A percentile compares a stretch with the other conserved stretches of the same genome.
These are phyloP conservation scores for Phytopythium kandeliae DNA, from an alignment of 352 stramenopile genomes.

Conservation along the genomic window DNA sequence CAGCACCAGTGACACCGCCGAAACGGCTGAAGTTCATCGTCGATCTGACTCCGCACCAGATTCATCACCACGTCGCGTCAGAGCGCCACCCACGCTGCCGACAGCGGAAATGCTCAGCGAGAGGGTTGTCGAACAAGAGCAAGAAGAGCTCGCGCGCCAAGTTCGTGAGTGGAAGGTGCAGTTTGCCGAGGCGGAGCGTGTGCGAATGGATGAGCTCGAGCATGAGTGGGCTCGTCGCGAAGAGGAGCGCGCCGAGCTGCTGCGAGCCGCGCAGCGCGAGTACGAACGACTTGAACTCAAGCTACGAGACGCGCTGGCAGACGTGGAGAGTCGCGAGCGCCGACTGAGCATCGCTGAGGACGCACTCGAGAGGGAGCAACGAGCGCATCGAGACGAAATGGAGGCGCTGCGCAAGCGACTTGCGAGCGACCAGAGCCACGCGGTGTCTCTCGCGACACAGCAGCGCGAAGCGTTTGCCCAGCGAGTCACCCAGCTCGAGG, in stretches of 20 bases:
- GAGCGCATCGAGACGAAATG: conserved; percentile 45
- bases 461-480: conserved; percentile 47
- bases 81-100: background rate
- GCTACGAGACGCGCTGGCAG: conserved; percentile 41
- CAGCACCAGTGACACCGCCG: no score
- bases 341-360: conserved; percentile 46
- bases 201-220: conserved; percentile 69
- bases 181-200: conserved; percentile 47
- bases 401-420: conserved; percentile 45
- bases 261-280: conserved; percentile 49
- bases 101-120: conserved; percentile 8
- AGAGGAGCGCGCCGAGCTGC: conserved; percentile 55
- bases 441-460: conserved; percentile 45
- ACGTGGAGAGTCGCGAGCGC: conserved; percentile 58
- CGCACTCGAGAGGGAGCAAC: conserved; percentile 49
- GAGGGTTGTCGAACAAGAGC: conserved; percentile 29
- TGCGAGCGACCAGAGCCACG: conserved; percentile 59
- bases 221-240: conserved; percentile 73
- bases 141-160: conserved; percentile 12
- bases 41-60: no score
- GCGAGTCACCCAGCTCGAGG: conserved; percentile 30
- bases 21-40: no score
- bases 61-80: background rate
- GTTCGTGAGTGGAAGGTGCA: conserved; percentile 44
- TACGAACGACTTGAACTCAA: conserved; percentile 67